phyloP scores from a whole-genome alignment of 192 early-diverging fungal species.

The Coemansia sp. region DNA sequence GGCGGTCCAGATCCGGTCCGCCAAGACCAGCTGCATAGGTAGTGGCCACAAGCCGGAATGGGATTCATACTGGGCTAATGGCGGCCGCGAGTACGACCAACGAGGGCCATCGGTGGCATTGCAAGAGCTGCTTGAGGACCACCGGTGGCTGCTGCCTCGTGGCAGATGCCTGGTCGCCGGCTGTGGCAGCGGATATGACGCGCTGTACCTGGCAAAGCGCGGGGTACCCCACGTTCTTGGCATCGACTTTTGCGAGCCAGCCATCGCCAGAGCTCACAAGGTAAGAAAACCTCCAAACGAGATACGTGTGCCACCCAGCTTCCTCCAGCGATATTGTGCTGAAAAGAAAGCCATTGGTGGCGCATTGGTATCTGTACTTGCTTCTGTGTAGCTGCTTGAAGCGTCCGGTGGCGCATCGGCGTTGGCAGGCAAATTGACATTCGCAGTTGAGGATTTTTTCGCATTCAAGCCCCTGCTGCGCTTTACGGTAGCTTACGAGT shows the following conservation, averaged over 20 bases:
- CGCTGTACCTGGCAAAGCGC: slow-evolving; percentile 67
- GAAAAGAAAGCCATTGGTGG: not conserved
- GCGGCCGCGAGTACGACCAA: slow-evolving; percentile 17
- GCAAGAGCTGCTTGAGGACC: slow-evolving; percentile 43
- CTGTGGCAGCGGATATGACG: slow-evolving; percentile 68
- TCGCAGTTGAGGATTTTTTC: slow-evolving; percentile 42
- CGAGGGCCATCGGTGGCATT: slow-evolving; percentile 37
- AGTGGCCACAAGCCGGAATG: slow-evolving; percentile 23
- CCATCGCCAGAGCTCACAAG: slow-evolving; percentile 54
- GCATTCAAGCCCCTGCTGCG: slow-evolving; percentile 26
- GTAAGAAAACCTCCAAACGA: slow-evolving; percentile 15
- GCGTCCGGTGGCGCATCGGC: slow-evolving; percentile 9
- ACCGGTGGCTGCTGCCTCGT: slow-evolving; percentile 47
- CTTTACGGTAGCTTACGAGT: slow-evolving; percentile 49
- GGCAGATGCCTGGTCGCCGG: slow-evolving; percentile 50
- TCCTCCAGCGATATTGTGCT: not conserved
- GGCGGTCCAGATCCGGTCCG: slow-evolving; percentile 4
- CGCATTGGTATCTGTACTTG: not conserved
- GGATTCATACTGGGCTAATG: slow-evolving; percentile 34
- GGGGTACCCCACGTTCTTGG: slow-evolving; percentile 54
- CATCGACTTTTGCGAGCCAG: slow-evolving; percentile 69
- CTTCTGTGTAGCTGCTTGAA: slow-evolving; percentile 32
- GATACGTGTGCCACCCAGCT: not conserved
- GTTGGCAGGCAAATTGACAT: slow-evolving; percentile 25
- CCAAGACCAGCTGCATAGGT: not conserved